phyloP scores from a whole-genome alignment of 306 rosid genomes.

The Cucumis melo region DNA sequence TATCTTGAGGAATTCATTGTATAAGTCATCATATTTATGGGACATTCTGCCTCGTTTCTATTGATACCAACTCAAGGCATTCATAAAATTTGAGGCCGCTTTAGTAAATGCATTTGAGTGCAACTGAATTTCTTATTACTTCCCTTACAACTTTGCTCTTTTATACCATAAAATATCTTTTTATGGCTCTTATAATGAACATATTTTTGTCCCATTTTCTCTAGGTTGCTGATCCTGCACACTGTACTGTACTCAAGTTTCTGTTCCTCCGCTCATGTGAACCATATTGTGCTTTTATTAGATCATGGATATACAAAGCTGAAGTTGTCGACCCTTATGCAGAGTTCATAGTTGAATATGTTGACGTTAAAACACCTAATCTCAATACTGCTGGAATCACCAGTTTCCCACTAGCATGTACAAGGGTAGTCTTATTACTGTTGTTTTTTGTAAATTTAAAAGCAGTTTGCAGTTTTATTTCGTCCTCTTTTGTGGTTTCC shows the following conservation, averaged over 20 bases:
- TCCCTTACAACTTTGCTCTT: neutral
- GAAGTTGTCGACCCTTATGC: constrained; percentile 82
- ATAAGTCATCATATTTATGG: neutral
- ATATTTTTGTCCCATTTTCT: constrained; percentile 10
- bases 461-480: neutral
- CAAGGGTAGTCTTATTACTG: constrained; percentile 39
- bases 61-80: neutral
- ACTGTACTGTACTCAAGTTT: constrained; percentile 61
- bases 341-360: constrained; percentile 64
- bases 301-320: constrained; percentile 93
- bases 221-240: constrained; percentile 95
- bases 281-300: constrained; percentile 81
- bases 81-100: neutral
- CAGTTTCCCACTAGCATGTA: constrained; percentile 33
- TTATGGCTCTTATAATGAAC: neutral
- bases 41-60: neutral
- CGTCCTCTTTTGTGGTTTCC: constrained; percentile 8
- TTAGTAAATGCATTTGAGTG: neutral
- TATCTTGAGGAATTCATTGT: neutral
- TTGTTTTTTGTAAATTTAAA: neutral
- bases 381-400: constrained; percentile 26
- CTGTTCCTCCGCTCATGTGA: constrained; percentile 79
- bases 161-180: neutral
- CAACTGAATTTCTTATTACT: neutral
- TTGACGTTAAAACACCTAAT: constrained; percentile 19